Evolutionary conservation across 345 rosid species (phyloP), one percentile per base, ranked within the genome.

Genomic region (Limnanthes douglasii): DNA sequence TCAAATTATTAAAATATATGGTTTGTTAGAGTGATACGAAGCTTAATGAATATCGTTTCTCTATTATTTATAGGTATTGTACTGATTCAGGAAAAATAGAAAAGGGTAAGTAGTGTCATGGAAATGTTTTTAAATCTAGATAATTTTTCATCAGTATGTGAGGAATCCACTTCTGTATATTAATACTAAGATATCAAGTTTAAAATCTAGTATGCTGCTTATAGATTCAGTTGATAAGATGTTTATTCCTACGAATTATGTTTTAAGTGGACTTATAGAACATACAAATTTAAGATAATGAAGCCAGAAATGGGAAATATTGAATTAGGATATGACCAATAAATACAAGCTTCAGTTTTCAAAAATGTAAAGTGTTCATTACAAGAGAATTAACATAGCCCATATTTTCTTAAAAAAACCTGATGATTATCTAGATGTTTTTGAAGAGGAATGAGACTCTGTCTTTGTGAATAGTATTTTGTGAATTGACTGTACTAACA

Each of bases 51-150:
- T 82, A 59, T 40, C 47, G 70, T 18, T 70, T 71, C 15, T 59
- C 82, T 6, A 48, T 64, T 10, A 75, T 69, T 33, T 32, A 75
- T n/a, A 57, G 65, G 6, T 61, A 92, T 22, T 75, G 94, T 57
- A 61, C 74, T 3, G 35, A 29, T 34, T 21, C 58, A 21, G 29
- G 59, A 35, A 68, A 62, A 37, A 48, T 50, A 18, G 45, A 39
- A 46, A 82, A 70, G 59, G 97, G 85, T 31, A 51, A 40, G 45
- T 88, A 82, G 16, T 70, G 59, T 51, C 88, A 86, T 48, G 71
- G 75, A 9, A 65, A 18, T 59, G 72, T 65, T 22, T 43, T 73
- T 39, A 86, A 69, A 61, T 59, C 58, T 12, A 93, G 73, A 12
- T 68, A 37, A 37, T 61, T 20, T 61, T 64, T 45, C 61, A 73